These are phyloP conservation scores for Phanerochaete sordida DNA, from an alignment of 768 basidiomycete genomes.

Conservation along the genomic window DNA sequence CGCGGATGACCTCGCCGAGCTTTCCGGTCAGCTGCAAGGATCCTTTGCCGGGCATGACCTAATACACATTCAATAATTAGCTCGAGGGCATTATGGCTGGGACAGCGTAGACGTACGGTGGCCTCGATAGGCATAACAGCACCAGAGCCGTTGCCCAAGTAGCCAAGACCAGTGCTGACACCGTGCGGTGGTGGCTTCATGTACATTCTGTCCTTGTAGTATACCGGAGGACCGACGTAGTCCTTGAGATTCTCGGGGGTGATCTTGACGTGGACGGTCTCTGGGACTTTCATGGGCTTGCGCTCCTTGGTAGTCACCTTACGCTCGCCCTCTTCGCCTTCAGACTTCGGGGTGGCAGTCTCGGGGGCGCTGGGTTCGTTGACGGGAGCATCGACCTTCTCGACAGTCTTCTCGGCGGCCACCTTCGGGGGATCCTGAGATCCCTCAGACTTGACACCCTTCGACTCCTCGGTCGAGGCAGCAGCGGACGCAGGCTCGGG, in stretches of 20 bases:
- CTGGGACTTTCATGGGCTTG: conserved; percentile 78
- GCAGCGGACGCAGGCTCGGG: conserved; percentile 45
- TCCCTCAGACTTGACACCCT: conserved; percentile 4
- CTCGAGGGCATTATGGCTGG: no score
- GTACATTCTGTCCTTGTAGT: conserved; percentile 94
- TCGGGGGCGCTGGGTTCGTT: conserved; percentile 34
- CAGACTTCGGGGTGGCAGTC: conserved; percentile 19
- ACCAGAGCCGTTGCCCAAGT: conserved; percentile 93
- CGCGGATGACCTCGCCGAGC: conserved; percentile 95
- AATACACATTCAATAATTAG: conserved; percentile 1
- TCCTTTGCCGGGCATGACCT: conserved; percentile 98
- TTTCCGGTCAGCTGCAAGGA: conserved; percentile 91
- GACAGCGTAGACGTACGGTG: conserved; percentile 77
- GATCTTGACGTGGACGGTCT: conserved; percentile 74
- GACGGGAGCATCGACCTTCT: conserved; percentile 46
- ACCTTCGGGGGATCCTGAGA: conserved; percentile 15
- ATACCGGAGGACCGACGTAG: conserved; percentile 94
- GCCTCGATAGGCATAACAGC: conserved; percentile 98
- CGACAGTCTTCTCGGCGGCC: conserved; percentile 49
- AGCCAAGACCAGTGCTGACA: conserved; percentile 93
- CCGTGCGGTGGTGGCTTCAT: conserved; percentile 77
- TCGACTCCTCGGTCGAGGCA: conserved; percentile 9
- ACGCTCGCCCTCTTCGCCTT: conserved; percentile 31
- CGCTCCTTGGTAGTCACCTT: conserved; percentile 78
- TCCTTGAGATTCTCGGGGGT: conserved; percentile 88